Percentiles rank a stretch among this genome's conserved stretches.
These are phyloP conservation scores for Acorus calamus DNA, from an alignment of 106 monocot genomes.

Conservation along the genomic window DNA sequence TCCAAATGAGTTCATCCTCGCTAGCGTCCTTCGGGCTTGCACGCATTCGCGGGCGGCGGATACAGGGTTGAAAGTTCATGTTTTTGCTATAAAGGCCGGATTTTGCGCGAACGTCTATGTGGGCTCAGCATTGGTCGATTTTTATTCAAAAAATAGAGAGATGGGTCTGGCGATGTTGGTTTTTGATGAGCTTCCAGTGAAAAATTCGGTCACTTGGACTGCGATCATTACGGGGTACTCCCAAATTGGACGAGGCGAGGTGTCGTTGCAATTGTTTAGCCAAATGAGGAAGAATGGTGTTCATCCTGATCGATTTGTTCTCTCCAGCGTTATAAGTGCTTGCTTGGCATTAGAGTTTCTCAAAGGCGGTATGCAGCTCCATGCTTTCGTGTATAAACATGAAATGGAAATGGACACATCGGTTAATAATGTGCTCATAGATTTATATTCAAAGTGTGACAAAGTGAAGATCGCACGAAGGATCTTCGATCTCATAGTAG, in stretches of 20 bases:
- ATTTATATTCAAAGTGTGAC: slow-evolving; percentile 71
- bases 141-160: slow-evolving; percentile 42
- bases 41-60: slow-evolving; percentile 13
- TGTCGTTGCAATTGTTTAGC: slow-evolving; percentile 39
- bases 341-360: slow-evolving; percentile 47
- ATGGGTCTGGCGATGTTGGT: slow-evolving; percentile 43
- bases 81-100: slow-evolving; percentile 21
- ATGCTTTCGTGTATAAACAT: slow-evolving; percentile 48
- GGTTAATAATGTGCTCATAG: slow-evolving; percentile 67
- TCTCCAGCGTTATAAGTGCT: slow-evolving; percentile 63
- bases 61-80: slow-evolving; percentile 35
- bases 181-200: slow-evolving; percentile 46
- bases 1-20: slow-evolving; percentile 70
- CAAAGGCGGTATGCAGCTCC: slow-evolving; percentile 58
- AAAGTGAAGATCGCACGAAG: slow-evolving; percentile 30
- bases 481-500: slow-evolving; percentile 47
- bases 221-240: slow-evolving; percentile 54
- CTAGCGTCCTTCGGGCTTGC: slow-evolving; percentile 63
- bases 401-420: slow-evolving; percentile 56
- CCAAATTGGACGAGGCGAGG: slow-evolving; percentile 32
- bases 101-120: slow-evolving; percentile 32
- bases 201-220: slow-evolving; percentile 75
- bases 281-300: slow-evolving; percentile 36
- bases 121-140: slow-evolving; percentile 41
- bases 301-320: slow-evolving; percentile 49